phyloP scores from a whole-genome alignment of 2,329 filamentous ascomycete species.

The Elsinoe arachidis region DNA sequence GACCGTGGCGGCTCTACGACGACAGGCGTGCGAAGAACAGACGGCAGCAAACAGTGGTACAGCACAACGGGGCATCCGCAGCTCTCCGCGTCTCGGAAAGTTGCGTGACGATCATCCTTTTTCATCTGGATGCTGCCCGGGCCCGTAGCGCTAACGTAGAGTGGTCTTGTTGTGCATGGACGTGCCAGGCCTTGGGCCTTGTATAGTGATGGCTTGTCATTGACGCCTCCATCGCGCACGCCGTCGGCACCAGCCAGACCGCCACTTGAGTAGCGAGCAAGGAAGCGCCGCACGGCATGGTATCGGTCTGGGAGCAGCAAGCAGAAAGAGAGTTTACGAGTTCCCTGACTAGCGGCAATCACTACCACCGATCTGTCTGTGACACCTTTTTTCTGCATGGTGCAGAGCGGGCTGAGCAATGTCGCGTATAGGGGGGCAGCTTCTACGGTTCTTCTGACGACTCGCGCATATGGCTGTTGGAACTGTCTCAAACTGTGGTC shows the following conservation, averaged over 20 bases:
- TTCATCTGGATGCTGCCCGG: conserved; percentile 7
- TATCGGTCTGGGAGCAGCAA: neutral
- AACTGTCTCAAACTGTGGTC: conserved; percentile 4
- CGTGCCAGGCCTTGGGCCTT: neutral
- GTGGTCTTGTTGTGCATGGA: neutral
- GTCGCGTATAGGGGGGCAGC: conserved; percentile 7
- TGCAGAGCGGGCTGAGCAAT: neutral
- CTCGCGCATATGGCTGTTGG: conserved; percentile 9
- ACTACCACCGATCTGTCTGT: conserved; percentile 6
- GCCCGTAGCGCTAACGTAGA: neutral
- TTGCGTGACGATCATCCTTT: conserved; percentile 1
- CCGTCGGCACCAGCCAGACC: neutral
- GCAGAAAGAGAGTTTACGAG: neutral
- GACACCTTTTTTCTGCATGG: neutral
- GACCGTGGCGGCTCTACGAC: conserved; percentile 11
- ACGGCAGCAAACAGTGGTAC: neutral
- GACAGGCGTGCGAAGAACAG: neutral
- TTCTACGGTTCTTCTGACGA: conserved; percentile 9
- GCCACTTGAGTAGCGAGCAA: conserved; percentile 4
- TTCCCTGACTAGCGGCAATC: conserved; percentile 5
- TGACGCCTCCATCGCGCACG: neutral
- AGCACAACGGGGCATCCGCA: conserved; percentile 2
- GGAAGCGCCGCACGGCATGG: neutral
- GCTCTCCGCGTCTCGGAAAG: conserved; percentile 7
- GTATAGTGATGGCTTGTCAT: neutral